Conservation (phyloP, 495 filamentous ascomycete genomes). For the Xylaria curta region DNA sequence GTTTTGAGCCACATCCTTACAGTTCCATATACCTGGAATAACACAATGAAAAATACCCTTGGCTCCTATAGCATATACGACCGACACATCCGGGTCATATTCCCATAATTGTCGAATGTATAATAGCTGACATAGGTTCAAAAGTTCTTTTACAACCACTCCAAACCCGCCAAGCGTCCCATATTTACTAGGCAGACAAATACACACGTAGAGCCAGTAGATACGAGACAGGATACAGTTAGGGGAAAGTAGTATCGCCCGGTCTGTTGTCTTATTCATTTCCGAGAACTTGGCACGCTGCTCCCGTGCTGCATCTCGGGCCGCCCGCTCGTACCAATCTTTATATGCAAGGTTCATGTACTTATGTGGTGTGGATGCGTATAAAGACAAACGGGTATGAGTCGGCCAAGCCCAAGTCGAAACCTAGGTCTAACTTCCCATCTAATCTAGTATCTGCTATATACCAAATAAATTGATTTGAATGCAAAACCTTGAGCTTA, state of each 20-base stretch:
- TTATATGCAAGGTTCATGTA: background rate
- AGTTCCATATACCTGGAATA: conserved; percentile 6
- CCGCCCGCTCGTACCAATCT: conserved; percentile 12
- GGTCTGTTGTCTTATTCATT: background rate
- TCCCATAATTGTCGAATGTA: background rate
- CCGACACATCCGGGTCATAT: background rate
- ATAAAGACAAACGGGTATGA: background rate
- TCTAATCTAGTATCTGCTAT: background rate
- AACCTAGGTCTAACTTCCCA: background rate
- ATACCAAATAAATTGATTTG: background rate
- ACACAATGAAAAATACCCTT: background rate
- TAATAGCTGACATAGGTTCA: background rate
- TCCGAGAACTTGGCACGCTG: conserved; percentile 11
- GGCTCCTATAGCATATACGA: conserved; percentile 1
- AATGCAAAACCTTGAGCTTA: background rate
- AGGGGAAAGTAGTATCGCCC: background rate
- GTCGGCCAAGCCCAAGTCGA: background rate
- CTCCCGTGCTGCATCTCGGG: conserved; percentile 24
- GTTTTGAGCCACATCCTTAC: background rate
- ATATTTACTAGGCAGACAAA: conserved; percentile 1
- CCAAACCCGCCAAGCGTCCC: background rate
- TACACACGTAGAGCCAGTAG: background rate
- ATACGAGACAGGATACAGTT: background rate
- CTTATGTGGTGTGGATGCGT: conserved; percentile 5
- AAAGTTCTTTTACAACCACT: background rate